phyloP scores from a whole-genome alignment of 768 basidiomycete genomes.

The Russula virescens region DNA sequence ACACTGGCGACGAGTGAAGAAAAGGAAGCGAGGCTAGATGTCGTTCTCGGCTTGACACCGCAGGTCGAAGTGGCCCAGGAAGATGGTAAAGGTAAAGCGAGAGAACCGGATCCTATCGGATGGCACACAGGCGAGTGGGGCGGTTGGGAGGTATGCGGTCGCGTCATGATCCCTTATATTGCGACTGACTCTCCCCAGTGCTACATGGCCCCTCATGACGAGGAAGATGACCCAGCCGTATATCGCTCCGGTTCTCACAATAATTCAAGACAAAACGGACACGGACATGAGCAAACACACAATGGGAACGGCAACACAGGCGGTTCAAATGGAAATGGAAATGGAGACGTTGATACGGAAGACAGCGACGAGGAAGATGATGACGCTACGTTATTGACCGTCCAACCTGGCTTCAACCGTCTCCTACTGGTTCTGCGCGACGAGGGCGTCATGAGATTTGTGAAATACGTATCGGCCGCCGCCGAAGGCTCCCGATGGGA shows the following conservation, averaged over 20 bases:
- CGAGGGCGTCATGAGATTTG: constrained; percentile 89
- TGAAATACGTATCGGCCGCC: constrained; percentile 88
- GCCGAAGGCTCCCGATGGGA: constrained; percentile 94
- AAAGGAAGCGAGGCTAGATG: constrained; percentile 76
- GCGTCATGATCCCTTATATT: neutral
- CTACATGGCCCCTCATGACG: constrained; percentile 92
- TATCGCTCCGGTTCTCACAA: constrained; percentile 53
- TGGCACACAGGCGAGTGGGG: constrained; percentile 81
- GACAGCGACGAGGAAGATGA: constrained; percentile 37
- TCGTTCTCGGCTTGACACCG: constrained; percentile 82
- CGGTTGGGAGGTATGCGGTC: constrained; percentile 78
- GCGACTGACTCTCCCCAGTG: constrained; percentile 44
- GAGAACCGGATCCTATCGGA: constrained; percentile 34
- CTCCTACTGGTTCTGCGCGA: constrained; percentile 87
- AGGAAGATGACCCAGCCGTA: constrained; percentile 92
- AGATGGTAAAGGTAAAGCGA: constrained; percentile 30
- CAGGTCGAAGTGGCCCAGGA: constrained; percentile 31
- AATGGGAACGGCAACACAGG: constrained; percentile 24
- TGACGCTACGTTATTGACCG: constrained; percentile 76
- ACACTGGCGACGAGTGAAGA: constrained; percentile 87
- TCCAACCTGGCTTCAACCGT: constrained; percentile 86
- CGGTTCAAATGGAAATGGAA: constrained; percentile 14
- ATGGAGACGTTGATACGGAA: constrained; percentile 3
- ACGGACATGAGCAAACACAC: constrained; percentile 13
- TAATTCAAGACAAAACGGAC: constrained; percentile 24